Evolutionary conservation across 2,329 filamentous ascomycete species (phyloP), one percentile per base, ranked within the genome.

Genomic region (Cercospora nicotianae): DNA sequence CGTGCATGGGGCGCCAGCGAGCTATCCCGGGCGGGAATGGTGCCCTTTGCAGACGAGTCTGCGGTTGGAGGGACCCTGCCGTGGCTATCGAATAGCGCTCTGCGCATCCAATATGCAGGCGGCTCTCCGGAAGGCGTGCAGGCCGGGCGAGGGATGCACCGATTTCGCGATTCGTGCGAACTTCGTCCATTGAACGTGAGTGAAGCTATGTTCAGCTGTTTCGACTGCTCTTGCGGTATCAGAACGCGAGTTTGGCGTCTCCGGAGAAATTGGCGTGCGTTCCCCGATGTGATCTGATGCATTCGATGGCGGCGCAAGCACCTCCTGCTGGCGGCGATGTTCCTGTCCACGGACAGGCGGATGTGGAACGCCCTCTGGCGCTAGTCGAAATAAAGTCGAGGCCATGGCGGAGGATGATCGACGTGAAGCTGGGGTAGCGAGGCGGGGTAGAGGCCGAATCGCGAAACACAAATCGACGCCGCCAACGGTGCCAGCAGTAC

Each of bases 11-110:
- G 64, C 33, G 59, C 65, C 45, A 13, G 55, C 33, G 58, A 74
- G 73, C 73, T 75, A 72, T 66, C 73, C 70, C 58, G 61, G 73
- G 71, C 61, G 62, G 68, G 73, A 13, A 63, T 72, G 68, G 70
- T 62, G 69, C 65, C 67, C 69, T 69, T 63, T 67, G 63, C 67
- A 67, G 61, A 63, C 67, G 65, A 57, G 61, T 48, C 53, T 69
- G 66, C 72, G 70, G 70, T 70, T 70, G 70, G 69, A 68, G 65
- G 69, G 68, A 57, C 63, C 39, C 53, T 68, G 63, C 70, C 67
- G 72, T 68, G 59, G 64, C 66, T 70, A 30, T 55, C 45, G 33
- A 57, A 62, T 68, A 57, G 58, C 58, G 45, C 28, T 13, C 8
- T 36, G 10, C 51, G 28, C 10, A 59, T 53, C 28, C 63, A 63